phyloP scores from a whole-genome alignment of 495 filamentous ascomycete genomes.

The Penicillium diatomitis region DNA sequence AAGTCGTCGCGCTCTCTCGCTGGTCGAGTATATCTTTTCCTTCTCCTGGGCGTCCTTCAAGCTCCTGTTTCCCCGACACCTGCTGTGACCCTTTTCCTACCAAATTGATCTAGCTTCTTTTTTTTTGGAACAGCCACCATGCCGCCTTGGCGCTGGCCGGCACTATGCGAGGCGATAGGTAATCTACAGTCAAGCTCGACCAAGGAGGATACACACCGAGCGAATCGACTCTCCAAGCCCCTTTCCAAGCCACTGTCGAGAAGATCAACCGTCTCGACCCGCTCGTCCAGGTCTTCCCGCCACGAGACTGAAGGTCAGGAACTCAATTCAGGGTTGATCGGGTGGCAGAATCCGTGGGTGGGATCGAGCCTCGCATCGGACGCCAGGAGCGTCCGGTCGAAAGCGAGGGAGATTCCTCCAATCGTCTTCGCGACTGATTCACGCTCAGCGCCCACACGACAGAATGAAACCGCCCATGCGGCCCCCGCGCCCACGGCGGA shows the following conservation, averaged over 20 bases:
- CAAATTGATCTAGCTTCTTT: not conserved
- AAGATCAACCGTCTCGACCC: slow-evolving; percentile 3
- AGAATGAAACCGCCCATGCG: too few relatives aligned
- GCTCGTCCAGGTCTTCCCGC: slow-evolving; percentile 1
- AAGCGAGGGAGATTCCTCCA: slow-evolving; percentile 10
- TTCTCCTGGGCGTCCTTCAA: not conserved
- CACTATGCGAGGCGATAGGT: slow-evolving; percentile 24
- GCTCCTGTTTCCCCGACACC: slow-evolving; percentile 1
- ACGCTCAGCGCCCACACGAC: not conserved
- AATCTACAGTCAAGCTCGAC: slow-evolving; percentile 27
- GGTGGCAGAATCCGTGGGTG: slow-evolving; percentile 25
- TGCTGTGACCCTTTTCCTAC: slow-evolving; percentile 6
- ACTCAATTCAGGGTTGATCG: slow-evolving; percentile 14
- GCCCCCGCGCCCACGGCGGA: too few relatives aligned
- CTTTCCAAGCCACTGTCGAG: slow-evolving; percentile 36
- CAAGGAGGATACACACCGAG: slow-evolving; percentile 28
- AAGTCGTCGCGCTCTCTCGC: too few relatives aligned
- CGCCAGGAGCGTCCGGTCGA: slow-evolving; percentile 4
- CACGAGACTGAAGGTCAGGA: slow-evolving; percentile 4
- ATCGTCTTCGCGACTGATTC: slow-evolving; percentile 13
- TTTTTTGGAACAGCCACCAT: slow-evolving; percentile 8
- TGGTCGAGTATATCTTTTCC: slow-evolving; percentile 9
- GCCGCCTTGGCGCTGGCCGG: slow-evolving; percentile 4
- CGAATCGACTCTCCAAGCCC: slow-evolving; percentile 39
- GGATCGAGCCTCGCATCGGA: slow-evolving; percentile 9